Evolutionary conservation across 2,329 filamentous ascomycete genomes (phyloP).

Genomic region (Penicillium expansum): DNA sequence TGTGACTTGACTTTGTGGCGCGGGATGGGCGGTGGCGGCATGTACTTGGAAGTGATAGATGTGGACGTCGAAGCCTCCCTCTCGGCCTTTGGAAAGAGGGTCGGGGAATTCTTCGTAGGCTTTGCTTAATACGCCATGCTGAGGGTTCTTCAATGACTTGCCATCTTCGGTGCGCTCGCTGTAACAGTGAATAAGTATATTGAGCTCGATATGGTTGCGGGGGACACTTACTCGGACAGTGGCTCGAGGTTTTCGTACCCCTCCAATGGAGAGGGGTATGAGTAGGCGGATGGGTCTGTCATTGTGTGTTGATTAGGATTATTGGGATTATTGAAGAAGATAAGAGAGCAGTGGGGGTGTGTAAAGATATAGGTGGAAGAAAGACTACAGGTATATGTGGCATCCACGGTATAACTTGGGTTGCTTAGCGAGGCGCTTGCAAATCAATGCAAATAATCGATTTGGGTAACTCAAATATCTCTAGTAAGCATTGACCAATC

Average conservation of each 20-base stretch:
- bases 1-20: neutral
- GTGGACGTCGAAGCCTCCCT: conserved; percentile 81
- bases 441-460: conserved; percentile 7
- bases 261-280: conserved; percentile 55
- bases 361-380: neutral
- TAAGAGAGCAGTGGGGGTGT: neutral
- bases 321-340: neutral
- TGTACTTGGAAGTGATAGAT: conserved; percentile 70
- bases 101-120: conserved; percentile 69
- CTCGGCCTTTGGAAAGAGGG: conserved; percentile 63
- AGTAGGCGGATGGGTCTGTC: conserved; percentile 52
- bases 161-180: conserved; percentile 67
- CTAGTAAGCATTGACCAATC: neutral
- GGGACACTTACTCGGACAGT: conserved; percentile 42
- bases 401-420: neutral
- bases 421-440: neutral
- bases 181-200: neutral
- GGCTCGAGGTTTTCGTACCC: conserved; percentile 51
- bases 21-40: too few species aligned
- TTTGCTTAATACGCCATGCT: conserved; percentile 58
- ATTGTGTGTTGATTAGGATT: conserved; percentile 37
- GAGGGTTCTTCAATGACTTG: conserved; percentile 71
- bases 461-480: neutral
- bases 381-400: neutral
- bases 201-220: neutral